Conservation (phyloP, 1,284 basidiomycete species). For the Cutaneotrichosporon sp. region DNA sequence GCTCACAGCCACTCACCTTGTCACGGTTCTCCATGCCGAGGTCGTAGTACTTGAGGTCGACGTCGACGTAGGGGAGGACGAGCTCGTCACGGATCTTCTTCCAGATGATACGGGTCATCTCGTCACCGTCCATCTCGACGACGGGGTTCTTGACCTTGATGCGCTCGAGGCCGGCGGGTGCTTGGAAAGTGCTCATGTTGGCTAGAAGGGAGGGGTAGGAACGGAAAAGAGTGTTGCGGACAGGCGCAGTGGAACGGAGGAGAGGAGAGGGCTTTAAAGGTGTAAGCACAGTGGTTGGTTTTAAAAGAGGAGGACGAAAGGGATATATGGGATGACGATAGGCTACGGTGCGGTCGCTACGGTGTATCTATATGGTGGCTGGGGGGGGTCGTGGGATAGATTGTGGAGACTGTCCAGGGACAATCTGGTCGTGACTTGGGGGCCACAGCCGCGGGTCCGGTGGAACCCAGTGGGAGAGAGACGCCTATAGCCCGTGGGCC, state of each 20-base stretch:
- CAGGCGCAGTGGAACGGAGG: constrained; percentile 3
- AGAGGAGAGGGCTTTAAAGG: constrained; percentile 7
- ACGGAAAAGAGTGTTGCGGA: constrained; percentile 6
- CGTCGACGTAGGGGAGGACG: constrained; percentile 87
- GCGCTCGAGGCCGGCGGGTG: constrained; percentile 32
- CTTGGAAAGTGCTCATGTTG: constrained; percentile 17
- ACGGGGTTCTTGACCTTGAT: constrained; percentile 85
- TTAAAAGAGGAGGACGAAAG: constrained; percentile 8
- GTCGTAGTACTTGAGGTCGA: constrained; percentile 98
- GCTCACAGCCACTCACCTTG: constrained; percentile 55
- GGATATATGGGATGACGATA: background rate
- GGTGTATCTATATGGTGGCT: no score
- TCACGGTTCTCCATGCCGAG: constrained; percentile 89
- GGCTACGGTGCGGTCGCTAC: background rate
- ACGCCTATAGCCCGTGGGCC: no score
- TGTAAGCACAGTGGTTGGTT: constrained; percentile 2
- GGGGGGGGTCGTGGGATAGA: no score
- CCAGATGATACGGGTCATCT: constrained; percentile 98
- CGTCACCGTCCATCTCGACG: constrained; percentile 94
- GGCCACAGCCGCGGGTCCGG: no score
- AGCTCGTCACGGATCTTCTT: constrained; percentile 98
- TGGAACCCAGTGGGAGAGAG: no score
- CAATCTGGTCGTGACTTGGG: no score
- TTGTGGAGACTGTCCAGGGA: no score
- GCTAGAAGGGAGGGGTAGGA: constrained; percentile 10